These are phyloP conservation scores for Orbilia blumenaviensis DNA, from an alignment of 2,329 filamentous ascomycete species.

Conservation along the genomic window DNA sequence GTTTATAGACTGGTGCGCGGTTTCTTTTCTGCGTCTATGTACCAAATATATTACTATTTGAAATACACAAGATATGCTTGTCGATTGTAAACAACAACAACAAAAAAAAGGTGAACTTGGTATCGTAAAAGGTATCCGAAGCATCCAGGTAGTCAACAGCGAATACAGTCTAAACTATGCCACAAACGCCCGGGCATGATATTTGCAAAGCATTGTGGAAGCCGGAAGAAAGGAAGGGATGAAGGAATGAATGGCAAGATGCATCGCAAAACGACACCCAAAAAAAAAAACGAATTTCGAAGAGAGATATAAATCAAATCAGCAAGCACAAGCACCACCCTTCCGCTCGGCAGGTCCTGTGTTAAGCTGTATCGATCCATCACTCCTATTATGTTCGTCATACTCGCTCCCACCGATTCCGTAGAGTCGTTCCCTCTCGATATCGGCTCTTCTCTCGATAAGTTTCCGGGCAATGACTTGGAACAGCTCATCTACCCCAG, in stretches of 20 bases:
- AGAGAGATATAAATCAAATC: not conserved
- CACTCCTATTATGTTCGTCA: conserved; percentile 36
- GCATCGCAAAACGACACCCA: not conserved
- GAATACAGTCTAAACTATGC: conserved; percentile 10
- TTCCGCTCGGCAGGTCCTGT: conserved; percentile 29
- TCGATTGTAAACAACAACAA: not conserved
- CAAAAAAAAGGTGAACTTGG: not conserved
- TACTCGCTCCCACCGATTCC: conserved; percentile 43
- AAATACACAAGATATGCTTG: not conserved
- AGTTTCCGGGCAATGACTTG: conserved; percentile 85
- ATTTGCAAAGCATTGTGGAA: conserved; percentile 1
- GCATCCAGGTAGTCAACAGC: not conserved
- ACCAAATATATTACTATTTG: not conserved
- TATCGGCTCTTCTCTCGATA: conserved; percentile 68
- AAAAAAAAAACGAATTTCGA: not conserved
- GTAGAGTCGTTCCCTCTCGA: conserved; percentile 55
- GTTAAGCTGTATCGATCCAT: conserved; percentile 43
- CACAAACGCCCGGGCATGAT: conserved; percentile 9
- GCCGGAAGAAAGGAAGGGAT: not conserved
- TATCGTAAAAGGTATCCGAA: conserved; percentile 1
- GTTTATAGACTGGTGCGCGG: conserved; percentile 12
- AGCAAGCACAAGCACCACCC: conserved; percentile 35
- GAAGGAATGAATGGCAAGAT: not conserved
- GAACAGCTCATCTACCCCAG: conserved; percentile 94
- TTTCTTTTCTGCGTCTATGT: not conserved